Conservation (phyloP, 2,329 filamentous ascomycete genomes). For the Trichoderma oligosporum region DNA sequence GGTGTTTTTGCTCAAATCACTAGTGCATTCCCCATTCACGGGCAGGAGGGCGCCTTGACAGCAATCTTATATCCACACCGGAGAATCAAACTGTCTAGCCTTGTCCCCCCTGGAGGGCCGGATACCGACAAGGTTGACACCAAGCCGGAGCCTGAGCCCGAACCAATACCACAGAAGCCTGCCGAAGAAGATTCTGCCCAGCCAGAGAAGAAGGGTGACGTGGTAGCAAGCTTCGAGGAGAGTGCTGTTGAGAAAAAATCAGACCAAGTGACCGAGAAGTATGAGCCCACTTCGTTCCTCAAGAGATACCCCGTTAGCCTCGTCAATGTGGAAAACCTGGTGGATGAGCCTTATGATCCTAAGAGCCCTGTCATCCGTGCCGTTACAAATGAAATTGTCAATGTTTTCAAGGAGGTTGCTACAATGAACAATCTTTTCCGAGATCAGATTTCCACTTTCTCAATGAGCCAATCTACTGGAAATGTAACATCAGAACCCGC, state of each 20-base stretch:
- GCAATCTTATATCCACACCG: constrained; percentile 95
- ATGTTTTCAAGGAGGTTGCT: constrained; percentile 96
- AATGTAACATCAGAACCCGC: constrained; percentile 94
- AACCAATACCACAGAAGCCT: constrained; percentile 56
- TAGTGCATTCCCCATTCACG: constrained; percentile 86
- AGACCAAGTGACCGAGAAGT: constrained; percentile 52
- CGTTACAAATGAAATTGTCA: constrained; percentile 95
- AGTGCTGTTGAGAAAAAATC: constrained; percentile 58
- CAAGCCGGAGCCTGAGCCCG: constrained; percentile 50
- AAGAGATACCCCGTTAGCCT: constrained; percentile 89
- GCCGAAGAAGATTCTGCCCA: constrained; percentile 50
- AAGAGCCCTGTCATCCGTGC: constrained; percentile 86
- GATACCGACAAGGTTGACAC: constrained; percentile 51
- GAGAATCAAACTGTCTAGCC: constrained; percentile 80
- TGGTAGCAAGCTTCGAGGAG: constrained; percentile 97
- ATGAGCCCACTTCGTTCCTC: constrained; percentile 87
- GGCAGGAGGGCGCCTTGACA: constrained; percentile 80
- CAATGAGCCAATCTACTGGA: constrained; percentile 88
- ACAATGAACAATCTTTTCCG: constrained; percentile 91
- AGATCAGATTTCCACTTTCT: constrained; percentile 96
- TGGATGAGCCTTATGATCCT: constrained; percentile 83
- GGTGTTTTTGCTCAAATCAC: constrained; percentile 98
- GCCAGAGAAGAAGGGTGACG: constrained; percentile 78
- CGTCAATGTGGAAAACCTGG: constrained; percentile 90
- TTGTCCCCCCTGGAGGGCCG: constrained; percentile 65